Evolutionary conservation across 257 asterid species (phyloP).

Genomic region (Coffea canephora): DNA sequence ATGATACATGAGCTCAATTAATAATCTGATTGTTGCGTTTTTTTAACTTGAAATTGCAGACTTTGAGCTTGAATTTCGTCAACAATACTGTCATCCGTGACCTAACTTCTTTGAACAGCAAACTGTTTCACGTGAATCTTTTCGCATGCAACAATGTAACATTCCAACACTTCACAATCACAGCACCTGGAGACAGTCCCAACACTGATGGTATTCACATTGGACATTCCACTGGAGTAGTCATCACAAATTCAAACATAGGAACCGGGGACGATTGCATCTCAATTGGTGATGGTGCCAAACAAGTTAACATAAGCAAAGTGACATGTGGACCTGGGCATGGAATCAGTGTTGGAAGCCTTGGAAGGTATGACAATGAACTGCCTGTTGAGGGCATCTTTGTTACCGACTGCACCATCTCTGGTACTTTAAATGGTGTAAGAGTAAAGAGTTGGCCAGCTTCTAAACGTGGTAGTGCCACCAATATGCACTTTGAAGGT

Average conservation of each 20-base stretch:
- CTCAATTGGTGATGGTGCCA: slow-evolving; percentile 28
- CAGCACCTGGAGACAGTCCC: slow-evolving; percentile 17
- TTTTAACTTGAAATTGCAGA: slow-evolving; percentile 9
- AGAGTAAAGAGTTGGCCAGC: slow-evolving; percentile 29
- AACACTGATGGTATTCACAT: slow-evolving; percentile 36
- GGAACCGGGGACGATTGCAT: slow-evolving; percentile 31
- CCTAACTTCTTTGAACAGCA: slow-evolving; percentile 19
- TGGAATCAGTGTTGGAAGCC: slow-evolving; percentile 30
- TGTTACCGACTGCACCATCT: slow-evolving; percentile 17
- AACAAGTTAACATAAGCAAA: background rate
- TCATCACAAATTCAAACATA: background rate
- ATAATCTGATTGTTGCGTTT: background rate
- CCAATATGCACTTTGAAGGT: slow-evolving; percentile 24
- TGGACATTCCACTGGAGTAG: slow-evolving; percentile 4
- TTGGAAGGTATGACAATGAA: slow-evolving; percentile 19
- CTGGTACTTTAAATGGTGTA: slow-evolving; percentile 15
- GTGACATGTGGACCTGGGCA: slow-evolving; percentile 36
- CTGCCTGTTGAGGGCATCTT: slow-evolving; percentile 20
- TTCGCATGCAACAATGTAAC: slow-evolving; percentile 4
- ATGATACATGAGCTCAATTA: too few species aligned
- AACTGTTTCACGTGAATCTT: slow-evolving; percentile 9
- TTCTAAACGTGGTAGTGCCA: background rate
- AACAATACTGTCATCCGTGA: slow-evolving; percentile 1
- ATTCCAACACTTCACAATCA: background rate
- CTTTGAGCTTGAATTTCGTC: slow-evolving; percentile 16